Evolutionary conservation across 305 asterid genomes (phyloP), one percentile per base, ranked within the genome.

Genomic region (Salvia sclarea): DNA sequence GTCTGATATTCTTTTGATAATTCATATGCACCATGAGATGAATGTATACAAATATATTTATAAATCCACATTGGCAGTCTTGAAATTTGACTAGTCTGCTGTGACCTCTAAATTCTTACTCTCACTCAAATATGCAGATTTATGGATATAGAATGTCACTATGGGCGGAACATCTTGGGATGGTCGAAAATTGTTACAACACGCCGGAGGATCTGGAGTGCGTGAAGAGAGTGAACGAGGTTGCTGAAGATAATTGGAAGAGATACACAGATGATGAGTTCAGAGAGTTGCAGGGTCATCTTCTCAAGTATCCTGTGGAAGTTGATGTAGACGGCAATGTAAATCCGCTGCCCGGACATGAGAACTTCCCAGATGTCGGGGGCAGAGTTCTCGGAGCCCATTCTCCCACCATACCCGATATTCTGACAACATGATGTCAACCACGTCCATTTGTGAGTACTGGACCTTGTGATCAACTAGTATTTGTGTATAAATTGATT

Each of bases 131-230:
- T 50, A 47, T 74, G 43, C 84, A 92, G 98, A 66, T 92, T 18
- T 88, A 88, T n/a, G 96, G 98, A 12, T 92, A 90, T 58, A 82
- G 98, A 80, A 83, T 82, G 88, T 86, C 98, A 6, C 79, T 92
- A 64, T 92, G 98, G 98, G 84, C 88, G 7, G 98, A 92, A 70
- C 98, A 90, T 79, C 95, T 88, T 61, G 98, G 95, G 45, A 60
- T 20, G 50, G 56, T 76, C 0, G 96, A 85, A 72, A 64, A 76
- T 30, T 66, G 84, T 81, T 92, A 78, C 28, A 35, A 79, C 16
- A 86, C 84, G 74, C 90, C 97, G 6, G 84, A 76, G 74, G 67
- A 79, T 0, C 17, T 85, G 71, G 90, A 85, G 64, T 92, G 98
- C n/a, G 89, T 92, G 50, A 79, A 78, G 74, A 78, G 54, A 74